phyloP scores from a whole-genome alignment of 2,329 filamentous ascomycete genomes.

The Coniochaeta sp. region DNA sequence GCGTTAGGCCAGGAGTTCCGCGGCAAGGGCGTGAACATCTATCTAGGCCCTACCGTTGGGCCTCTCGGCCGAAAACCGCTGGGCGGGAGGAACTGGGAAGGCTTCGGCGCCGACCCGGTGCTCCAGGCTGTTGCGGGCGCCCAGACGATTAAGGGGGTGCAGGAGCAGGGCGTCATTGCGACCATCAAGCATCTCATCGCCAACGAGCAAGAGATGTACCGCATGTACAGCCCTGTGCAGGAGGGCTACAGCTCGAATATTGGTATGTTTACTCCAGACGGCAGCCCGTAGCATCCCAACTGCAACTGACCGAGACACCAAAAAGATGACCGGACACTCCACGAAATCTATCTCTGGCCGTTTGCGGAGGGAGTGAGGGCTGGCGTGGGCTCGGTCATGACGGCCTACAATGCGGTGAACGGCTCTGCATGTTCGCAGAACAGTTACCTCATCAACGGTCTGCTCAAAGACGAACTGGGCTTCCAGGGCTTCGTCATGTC shows the following conservation, averaged over 20 bases:
- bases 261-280: conserved; percentile 45
- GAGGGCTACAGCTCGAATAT: conserved; percentile 49
- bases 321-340: conserved; percentile 62
- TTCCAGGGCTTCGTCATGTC: conserved; percentile 76
- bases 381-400: conserved; percentile 58
- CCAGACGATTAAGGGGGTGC: conserved; percentile 71
- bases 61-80: conserved; percentile 65
- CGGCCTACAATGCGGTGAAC: conserved; percentile 66
- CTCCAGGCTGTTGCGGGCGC: conserved; percentile 66
- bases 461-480: conserved; percentile 72
- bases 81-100: conserved; percentile 71
- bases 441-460: conserved; percentile 64
- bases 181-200: conserved; percentile 71
- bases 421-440: conserved; percentile 78
- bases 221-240: conserved; percentile 48
- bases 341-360: conserved; percentile 73
- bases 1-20: conserved; percentile 65
- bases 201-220: conserved; percentile 65
- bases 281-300: conserved; percentile 18
- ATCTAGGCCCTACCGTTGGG: conserved; percentile 64
- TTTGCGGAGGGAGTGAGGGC: conserved; percentile 67
- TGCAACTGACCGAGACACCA: background rate
- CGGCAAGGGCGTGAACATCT: conserved; percentile 66
- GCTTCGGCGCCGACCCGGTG: conserved; percentile 63
- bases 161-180: conserved; percentile 74